A percentile compares a stretch with the other conserved stretches of the same genome.
Conservation (phyloP, 352 stramenopile species). For the Phytophthora agathidicida region DNA sequence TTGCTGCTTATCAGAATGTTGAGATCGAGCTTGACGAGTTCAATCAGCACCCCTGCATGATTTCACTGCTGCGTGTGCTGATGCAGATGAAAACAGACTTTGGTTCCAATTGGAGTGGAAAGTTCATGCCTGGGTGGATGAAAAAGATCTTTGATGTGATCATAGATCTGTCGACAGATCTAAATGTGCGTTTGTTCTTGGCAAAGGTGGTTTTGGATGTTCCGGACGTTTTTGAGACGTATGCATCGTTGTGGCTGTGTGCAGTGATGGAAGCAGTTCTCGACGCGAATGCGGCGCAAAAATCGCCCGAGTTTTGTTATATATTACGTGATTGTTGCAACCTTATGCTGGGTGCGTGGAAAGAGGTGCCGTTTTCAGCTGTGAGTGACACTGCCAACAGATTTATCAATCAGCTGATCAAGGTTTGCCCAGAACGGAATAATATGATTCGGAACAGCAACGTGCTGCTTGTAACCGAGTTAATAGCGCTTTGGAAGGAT, state of each 20-base stretch:
- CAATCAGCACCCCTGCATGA: conserved; percentile 82
- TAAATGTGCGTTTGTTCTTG: conserved; percentile 78
- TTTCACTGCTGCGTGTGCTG: conserved; percentile 70
- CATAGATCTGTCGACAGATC: conserved; percentile 34
- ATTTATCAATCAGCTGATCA: conserved; percentile 66
- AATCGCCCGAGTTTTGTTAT: conserved; percentile 68
- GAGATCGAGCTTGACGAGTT: conserved; percentile 79
- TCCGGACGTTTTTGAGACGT: conserved; percentile 58
- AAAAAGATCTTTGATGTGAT: conserved; percentile 70
- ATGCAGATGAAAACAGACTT: conserved; percentile 83
- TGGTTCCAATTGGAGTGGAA: conserved; percentile 48
- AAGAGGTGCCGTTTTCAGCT: conserved; percentile 31
- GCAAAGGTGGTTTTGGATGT: conserved; percentile 76
- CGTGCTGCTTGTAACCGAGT: conserved; percentile 54
- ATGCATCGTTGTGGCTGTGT: conserved; percentile 54
- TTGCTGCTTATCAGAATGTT: conserved; percentile 38
- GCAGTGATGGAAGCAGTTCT: conserved; percentile 63
- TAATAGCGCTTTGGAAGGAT: conserved; percentile 68
- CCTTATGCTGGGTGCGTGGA: conserved; percentile 61
- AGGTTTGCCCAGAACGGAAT: conserved; percentile 56
- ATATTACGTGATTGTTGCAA: conserved; percentile 78
- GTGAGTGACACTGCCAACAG: conserved; percentile 33
- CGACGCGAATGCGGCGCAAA: conserved; percentile 43
- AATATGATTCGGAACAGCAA: conserved; percentile 76
- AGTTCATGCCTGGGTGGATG: conserved; percentile 82